Base-by-base conservation (phyloP, 495 filamentous ascomycete genomes). In the Lophiotrema nucula region DNA sequence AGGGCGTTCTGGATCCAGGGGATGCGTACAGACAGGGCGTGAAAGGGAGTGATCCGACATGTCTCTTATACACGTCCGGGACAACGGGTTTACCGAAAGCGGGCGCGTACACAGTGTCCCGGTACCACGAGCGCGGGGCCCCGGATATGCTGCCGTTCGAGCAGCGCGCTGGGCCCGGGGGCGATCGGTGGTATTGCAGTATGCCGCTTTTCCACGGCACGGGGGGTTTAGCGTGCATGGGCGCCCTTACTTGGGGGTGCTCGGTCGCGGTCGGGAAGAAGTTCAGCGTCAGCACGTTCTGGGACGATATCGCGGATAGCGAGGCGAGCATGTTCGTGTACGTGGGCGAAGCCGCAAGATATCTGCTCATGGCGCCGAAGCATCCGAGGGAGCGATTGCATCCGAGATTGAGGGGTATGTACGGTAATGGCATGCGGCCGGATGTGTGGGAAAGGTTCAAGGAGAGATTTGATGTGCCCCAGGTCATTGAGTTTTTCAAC, bases 151-250 rank as follows among this genome's bases (percentile, higher is more conserved):
- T 46, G 1, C 0, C 43, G 1, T 56, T 73, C 56, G 56, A 47
- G 22, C 56, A 76, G 35, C 58, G 48, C 1, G 47, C 53, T 0
- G 75, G 76, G 2, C 76, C 74, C 11, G 68, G 68, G n/a, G 76
- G 75, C 10, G 83, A 87, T 63, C 73, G 85, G 10, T 88, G 83
- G 82, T 88, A 90, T 71, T 77, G 80, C 64, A 87, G 85, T 64
- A 90, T 92, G 87, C 88, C 88, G 1, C 67, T 89, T 15, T 92
- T 90, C 69, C 88, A 92, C 68, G 87, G 87, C 11, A 92, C 88
- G 0, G 86, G 85, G 0, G 77, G 76, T 2, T 78, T 86, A 33
- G 69, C 69, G 6, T 67, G 79, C 26, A 78, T 86, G 50, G 67
- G 62, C 3, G 74, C 77, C 51, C 68, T 90, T 27, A 65, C 81